phyloP scores from a whole-genome alignment of 2,329 filamentous ascomycete genomes.

The Didymosphaeria variabile region DNA sequence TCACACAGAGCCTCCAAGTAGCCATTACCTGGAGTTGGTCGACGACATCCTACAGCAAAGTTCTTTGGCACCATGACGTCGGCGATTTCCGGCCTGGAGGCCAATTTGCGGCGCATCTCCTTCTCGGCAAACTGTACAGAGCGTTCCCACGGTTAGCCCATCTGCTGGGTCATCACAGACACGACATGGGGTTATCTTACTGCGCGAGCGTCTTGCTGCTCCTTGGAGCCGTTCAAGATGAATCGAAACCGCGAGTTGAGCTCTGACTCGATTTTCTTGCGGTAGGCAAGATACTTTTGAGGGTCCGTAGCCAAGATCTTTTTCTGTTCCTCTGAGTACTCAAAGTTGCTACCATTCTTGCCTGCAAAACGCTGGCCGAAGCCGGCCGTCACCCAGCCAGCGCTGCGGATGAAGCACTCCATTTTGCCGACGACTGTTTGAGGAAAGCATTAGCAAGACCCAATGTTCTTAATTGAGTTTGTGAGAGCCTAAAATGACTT shows the following conservation, averaged over 20 bases:
- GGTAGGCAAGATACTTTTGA: slow-evolving; percentile 57
- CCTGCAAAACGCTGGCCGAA: slow-evolving; percentile 59
- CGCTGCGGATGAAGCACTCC: slow-evolving; percentile 55
- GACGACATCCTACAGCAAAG: too few relatives aligned
- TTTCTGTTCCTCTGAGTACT: slow-evolving; percentile 54
- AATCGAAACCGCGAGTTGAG: slow-evolving; percentile 64
- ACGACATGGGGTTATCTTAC: too few relatives aligned
- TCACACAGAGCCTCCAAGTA: slow-evolving; percentile 33
- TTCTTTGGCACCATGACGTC: too few relatives aligned
- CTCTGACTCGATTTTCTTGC: slow-evolving; percentile 59
- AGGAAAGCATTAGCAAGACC: too few relatives aligned
- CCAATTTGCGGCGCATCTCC: too few relatives aligned
- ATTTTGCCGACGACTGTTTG: slow-evolving; percentile 46
- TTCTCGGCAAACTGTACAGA: too few relatives aligned
- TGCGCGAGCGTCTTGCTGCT: slow-evolving; percentile 53
- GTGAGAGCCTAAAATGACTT: too few relatives aligned
- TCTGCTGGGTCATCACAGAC: too few relatives aligned
- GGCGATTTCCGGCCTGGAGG: too few relatives aligned
- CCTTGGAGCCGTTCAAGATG: slow-evolving; percentile 60
- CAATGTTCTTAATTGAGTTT: too few relatives aligned
- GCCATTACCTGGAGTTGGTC: slow-evolving; percentile 35
- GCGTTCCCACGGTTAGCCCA: too few relatives aligned
- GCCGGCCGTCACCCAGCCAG: slow-evolving; percentile 60
- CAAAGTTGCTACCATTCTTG: slow-evolving; percentile 58
- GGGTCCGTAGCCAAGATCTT: slow-evolving; percentile 52